Percentiles rank a stretch among this genome's conserved stretches.
These are phyloP conservation scores for Daldinia sp. DNA, from an alignment of 2,329 filamentous ascomycete species.

Conservation along the genomic window DNA sequence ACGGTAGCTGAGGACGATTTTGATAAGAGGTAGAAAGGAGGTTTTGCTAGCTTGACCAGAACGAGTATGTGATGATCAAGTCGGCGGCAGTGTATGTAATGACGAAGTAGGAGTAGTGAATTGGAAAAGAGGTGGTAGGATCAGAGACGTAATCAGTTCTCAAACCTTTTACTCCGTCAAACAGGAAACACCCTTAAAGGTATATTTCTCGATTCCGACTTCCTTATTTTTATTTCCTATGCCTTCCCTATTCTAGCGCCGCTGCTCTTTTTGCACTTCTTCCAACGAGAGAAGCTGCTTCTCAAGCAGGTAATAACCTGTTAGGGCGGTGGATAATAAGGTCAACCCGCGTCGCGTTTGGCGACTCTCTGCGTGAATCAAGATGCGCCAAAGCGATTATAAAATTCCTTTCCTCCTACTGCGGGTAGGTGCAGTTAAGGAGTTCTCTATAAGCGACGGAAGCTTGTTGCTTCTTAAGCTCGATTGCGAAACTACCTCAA, in stretches of 20 bases:
- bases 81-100: constrained; percentile 47
- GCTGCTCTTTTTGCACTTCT: background rate
- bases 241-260: background rate
- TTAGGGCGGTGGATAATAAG: background rate
- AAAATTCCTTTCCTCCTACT: background rate
- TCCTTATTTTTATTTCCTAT: constrained; percentile 30
- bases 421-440: constrained; percentile 14
- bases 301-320: background rate
- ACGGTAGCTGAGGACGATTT: constrained; percentile 33
- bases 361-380: background rate
- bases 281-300: constrained; percentile 1
- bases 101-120: constrained; percentile 35
- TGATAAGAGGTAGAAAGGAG: constrained; percentile 31
- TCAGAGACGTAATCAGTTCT: constrained; percentile 45
- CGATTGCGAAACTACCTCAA: constrained; percentile 8
- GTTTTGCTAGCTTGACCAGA: constrained; percentile 32
- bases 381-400: constrained; percentile 1
- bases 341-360: constrained; percentile 3
- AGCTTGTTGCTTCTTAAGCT: constrained; percentile 8
- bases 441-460: constrained; percentile 1
- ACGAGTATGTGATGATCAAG: constrained; percentile 33
- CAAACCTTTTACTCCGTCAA: constrained; percentile 51
- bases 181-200: constrained; percentile 32
- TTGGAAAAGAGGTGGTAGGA: constrained; percentile 41
- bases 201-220: constrained; percentile 33